Base-by-base conservation (phyloP, 2,329 filamentous ascomycete genomes). In the Madurella fahalii region DNA sequence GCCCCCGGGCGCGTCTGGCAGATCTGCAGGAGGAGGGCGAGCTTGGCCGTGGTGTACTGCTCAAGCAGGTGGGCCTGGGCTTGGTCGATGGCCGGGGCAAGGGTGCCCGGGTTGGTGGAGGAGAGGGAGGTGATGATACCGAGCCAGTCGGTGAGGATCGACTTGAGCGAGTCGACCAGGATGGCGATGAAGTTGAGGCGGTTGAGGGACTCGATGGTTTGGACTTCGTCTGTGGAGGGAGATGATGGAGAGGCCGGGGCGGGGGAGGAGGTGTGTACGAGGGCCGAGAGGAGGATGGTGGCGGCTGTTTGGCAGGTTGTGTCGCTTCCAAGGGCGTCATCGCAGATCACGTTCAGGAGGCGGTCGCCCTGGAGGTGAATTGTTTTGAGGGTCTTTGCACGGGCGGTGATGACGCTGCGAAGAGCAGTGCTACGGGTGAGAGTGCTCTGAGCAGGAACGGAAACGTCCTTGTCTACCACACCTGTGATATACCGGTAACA, bases 161-260 rank as follows among this genome's bases (percentile, higher is more conserved):
- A 80, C 62, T 89, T 86, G 53, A 99, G 81, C 49, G 90, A 90
- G 71, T 97, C 93, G 50, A 99, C 86, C 31, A 97, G 81, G 30
- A 97, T 85, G 48, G 88, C 88, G 48, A 96, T 82, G 68, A 96
- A 96, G 72, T 99, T 99, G 45, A 95, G 82, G 53, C 88, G 84
- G 64, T 88, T 86, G 52, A 99, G 81, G 31, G 84, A 79, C 59
- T 94, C 89, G 15, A 96, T 82, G 20, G 97, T 80, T 31, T 87
- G 87, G 44, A 84, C 79, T 64, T 93, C 87, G 40, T 88, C 89
- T 47, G 84, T 79, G 65, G 93, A 87, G 37, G 83, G 78, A 51
- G 51, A n/a, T 46, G 47, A 17, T 40, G 39, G 45, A 2, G 51
- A 48, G 18, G 49, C 47, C 18, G 48, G 16, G n/a, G 40, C 17